Base-by-base conservation (phyloP, 768 basidiomycete species). In the Paxillus rubicundulus region DNA sequence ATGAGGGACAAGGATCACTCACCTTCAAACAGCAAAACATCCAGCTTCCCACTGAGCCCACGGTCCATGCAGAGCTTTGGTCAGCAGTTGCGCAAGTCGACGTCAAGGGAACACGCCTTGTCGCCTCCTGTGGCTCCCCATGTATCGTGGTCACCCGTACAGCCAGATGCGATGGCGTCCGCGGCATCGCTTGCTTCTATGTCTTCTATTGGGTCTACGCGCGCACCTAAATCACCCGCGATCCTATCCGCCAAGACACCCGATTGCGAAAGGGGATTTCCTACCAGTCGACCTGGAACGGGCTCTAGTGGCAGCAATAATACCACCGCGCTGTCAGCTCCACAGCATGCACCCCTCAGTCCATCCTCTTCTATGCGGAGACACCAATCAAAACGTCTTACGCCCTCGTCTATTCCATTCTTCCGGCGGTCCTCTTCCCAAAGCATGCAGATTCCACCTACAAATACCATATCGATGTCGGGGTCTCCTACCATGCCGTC, bases 361-460 rank as follows among this genome's bases (percentile, higher is more conserved):
- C 89, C 89, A 30, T 76, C 84, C 17, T 78, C 83, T 16, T 89
- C 87, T 14, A 69, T 85, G 39, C 81, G 84, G 47, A 82, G 86
- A 37, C 79, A 81, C 27, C 82, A 85, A 52, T 67, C 72, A 20
- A 92, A 86, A 67, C 85, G 93, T 53, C 81, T 93, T 42, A 94
- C 93, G 1, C 92, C 92, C 1, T 93, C 91, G 24, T 89, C 91
- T 13, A 96, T 96, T 53, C 93, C 93, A 2, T 96, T 96, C 72
- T 95, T 96, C 75, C 82, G 91, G 40, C 86, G 93, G 33, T 92
- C 92, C 8, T 89, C 90, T 24, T 94, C 93, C 7, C 89, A 92
- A 63, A 90, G 88, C 13, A 86, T 90, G 80, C 86, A 90, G 56
- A 68, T 85, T 21, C 79, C 84, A 17, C 74, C 81, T 7, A 64